Base-by-base conservation (phyloP, 768 basidiomycete species). In the Mrakia frigida region DNA sequence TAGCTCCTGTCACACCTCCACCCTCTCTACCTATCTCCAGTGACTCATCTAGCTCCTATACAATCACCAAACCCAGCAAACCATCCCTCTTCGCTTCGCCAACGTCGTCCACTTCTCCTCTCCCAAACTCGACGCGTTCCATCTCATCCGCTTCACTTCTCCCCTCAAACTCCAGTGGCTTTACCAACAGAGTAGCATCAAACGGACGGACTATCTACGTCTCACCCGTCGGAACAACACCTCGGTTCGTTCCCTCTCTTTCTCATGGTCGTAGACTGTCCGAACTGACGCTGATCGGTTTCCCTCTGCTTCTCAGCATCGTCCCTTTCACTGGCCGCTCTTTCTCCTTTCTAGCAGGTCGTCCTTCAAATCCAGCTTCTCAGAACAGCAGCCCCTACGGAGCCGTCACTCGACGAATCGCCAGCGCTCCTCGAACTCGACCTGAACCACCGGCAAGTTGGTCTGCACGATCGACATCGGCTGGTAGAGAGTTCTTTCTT, bases 351-450 rank as follows among this genome's bases (percentile, higher is more conserved):
- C 7, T 14, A 53, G 1, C 6, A 21, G 52, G 95, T 98, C 31
- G 97, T 98, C 83, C 97, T 96, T 50, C 91, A 96, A 69, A 90
- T 95, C 63, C 96, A 98, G 85, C 93, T 94, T 16, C 88, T 92
- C 84, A 92, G 91, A 78, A 85, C 93, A 23, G 88, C 91, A 6
- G 94, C 97, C 82, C 93, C 94, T 14, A 95, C 97, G 83, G 43
- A 4, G 10, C 43, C 43, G 10, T 43, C 43, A 43, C 43, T 43
- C 43, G 43, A 43, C 43, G 43, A n/a, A n/a, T n/a, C 10, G 43
- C 10, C 43, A 14, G 43, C 43, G 1, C 1, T 43, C 43, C 43
- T 43, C 43, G 43, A 6, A 11, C 43, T 43, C 43, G 16, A 14
- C 10, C 43, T 14, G 2, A 11, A 43, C 43, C 43, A 14, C 43